A percentile compares a stretch with the other conserved stretches of the same genome.
Conservation (phyloP, 2,329 filamentous ascomycete genomes). For the Ophiocordyceps camponoti-saundersi region DNA sequence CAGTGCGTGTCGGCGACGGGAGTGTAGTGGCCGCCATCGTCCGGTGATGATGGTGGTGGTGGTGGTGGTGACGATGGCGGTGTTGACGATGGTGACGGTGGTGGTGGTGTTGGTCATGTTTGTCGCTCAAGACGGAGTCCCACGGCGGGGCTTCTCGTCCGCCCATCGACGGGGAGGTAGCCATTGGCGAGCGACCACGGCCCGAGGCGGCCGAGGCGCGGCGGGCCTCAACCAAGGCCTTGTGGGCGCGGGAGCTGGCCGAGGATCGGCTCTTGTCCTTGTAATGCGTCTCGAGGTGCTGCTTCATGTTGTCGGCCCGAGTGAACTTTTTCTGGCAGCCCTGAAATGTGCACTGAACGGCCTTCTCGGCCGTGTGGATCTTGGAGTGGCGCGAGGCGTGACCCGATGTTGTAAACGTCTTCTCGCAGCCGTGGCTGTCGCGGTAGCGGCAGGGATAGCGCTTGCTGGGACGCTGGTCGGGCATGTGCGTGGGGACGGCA, state of each 20-base stretch:
- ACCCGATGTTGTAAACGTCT: conserved; percentile 71
- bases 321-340: conserved; percentile 70
- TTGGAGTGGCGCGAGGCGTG: conserved; percentile 76
- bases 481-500: conserved; percentile 20
- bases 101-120: conserved; percentile 3
- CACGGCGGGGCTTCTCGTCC: conserved; percentile 13
- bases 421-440: conserved; percentile 54
- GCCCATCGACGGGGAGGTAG: conserved; percentile 4
- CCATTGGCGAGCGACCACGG: conserved; percentile 13
- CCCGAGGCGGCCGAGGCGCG: conserved; percentile 14
- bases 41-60: conserved; percentile 11
- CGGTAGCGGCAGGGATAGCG: conserved; percentile 60
- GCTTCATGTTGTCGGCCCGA: conserved; percentile 76
- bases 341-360: conserved; percentile 47
- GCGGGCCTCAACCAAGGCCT: conserved; percentile 15
- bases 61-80: conserved; percentile 12
- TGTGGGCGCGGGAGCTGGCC: conserved; percentile 14
- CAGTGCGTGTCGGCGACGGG: conserved; percentile 18
- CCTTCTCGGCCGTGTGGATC: conserved; percentile 70
- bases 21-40: conserved; percentile 10
- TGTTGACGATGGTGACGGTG: conserved; percentile 5
- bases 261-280: conserved; percentile 38
- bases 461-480: conserved; percentile 35
- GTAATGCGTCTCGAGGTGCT: conserved; percentile 63
- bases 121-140: conserved; percentile 13